These are phyloP conservation scores for Uromyces viciae-fabae DNA, from an alignment of 1,284 basidiomycete species.

Conservation along the genomic window DNA sequence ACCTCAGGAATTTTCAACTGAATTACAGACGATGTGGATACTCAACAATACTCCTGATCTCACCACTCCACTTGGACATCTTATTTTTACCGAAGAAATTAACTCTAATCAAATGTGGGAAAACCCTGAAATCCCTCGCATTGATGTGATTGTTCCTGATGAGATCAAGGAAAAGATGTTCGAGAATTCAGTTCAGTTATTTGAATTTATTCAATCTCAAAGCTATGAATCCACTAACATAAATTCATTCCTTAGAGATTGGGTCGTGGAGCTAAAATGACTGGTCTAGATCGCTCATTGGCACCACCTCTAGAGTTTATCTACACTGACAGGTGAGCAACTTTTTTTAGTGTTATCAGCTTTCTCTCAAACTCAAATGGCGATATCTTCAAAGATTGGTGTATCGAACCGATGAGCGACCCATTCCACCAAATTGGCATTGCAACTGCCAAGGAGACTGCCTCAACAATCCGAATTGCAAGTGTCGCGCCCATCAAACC, in stretches of 20 bases:
- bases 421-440: slow-evolving; percentile 27
- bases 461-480: slow-evolving; percentile 15
- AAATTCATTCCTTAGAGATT: background rate
- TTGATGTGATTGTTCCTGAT: slow-evolving; percentile 33
- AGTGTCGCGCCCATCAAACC: slow-evolving; percentile 17
- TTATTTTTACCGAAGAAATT: slow-evolving; percentile 35
- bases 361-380: background rate
- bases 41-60: slow-evolving; percentile 29
- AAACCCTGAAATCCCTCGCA: slow-evolving; percentile 26
- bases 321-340: slow-evolving; percentile 33
- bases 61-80: slow-evolving; percentile 10
- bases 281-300: slow-evolving; percentile 5
- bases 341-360: background rate
- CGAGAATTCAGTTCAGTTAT: slow-evolving; percentile 15
- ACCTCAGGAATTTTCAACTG: slow-evolving; percentile 20
- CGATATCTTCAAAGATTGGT: background rate
- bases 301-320: slow-evolving; percentile 37
- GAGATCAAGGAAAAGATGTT: slow-evolving; percentile 15
- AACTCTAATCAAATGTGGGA: slow-evolving; percentile 42
- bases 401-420: slow-evolving; percentile 28
- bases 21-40: slow-evolving; percentile 29
- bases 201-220: background rate
- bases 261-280: background rate
- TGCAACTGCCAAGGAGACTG: slow-evolving; percentile 42
- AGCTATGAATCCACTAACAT: background rate